Evolutionary conservation across 306 rosid species (phyloP).

Genomic region (Pyrus communis): DNA sequence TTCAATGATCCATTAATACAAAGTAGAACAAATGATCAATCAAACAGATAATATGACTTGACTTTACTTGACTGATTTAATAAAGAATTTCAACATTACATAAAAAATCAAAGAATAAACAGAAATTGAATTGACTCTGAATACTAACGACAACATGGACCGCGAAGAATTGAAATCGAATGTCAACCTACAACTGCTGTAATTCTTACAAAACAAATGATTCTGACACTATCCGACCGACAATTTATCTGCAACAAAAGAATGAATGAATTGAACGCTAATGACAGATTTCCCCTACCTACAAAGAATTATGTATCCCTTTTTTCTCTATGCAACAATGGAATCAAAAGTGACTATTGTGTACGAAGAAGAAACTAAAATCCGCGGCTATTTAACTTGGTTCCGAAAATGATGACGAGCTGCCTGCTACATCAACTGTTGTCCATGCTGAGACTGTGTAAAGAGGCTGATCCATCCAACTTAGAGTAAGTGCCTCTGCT

Average conservation of each 20-base stretch:
- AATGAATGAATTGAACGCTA: constrained; percentile 57
- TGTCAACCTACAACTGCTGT: constrained; percentile 17
- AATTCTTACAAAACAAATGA: constrained; percentile 32
- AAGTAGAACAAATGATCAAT: constrained; percentile 1
- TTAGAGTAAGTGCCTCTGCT: constrained; percentile 45
- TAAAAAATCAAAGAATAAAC: constrained; percentile 51
- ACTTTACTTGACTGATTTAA: constrained; percentile 1
- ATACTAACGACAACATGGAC: constrained; percentile 15
- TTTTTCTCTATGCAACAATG: constrained; percentile 27
- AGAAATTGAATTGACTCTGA: constrained; percentile 27
- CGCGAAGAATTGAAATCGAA: constrained; percentile 20
- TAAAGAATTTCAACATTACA: constrained; percentile 41
- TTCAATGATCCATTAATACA: background rate
- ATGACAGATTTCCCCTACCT: constrained; percentile 39
- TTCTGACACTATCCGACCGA: constrained; percentile 21
- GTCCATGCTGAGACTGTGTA: constrained; percentile 87
- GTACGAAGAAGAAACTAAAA: constrained; percentile 19
- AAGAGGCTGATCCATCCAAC: constrained; percentile 72
- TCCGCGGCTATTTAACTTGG: constrained; percentile 27
- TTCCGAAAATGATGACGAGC: constrained; percentile 62
- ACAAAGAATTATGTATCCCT: constrained; percentile 53
- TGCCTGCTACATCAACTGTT: constrained; percentile 55
- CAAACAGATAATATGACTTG: background rate
- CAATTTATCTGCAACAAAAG: constrained; percentile 65
- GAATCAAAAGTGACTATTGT: constrained; percentile 4